These are phyloP conservation scores for Phytophthora pisi DNA, from an alignment of 352 stramenopile species.

Conservation along the genomic window DNA sequence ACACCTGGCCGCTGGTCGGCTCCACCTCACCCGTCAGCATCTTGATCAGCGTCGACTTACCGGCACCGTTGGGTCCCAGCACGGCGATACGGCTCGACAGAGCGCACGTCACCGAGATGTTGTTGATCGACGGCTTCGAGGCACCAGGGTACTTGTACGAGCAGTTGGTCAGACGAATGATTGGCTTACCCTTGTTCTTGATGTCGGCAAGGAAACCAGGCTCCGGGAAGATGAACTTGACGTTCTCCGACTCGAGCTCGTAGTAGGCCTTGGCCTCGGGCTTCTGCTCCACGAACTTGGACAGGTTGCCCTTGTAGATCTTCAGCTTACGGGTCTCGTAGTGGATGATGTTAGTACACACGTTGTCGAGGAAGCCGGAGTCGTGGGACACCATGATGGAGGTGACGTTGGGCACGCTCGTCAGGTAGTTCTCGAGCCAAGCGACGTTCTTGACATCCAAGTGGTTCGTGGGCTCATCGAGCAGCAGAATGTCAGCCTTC, in stretches of 20 bases:
- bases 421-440: constrained; percentile 94
- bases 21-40: constrained; percentile 89
- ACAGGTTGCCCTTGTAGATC: constrained; percentile 90
- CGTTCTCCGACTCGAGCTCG: constrained; percentile 82
- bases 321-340: constrained; percentile 95
- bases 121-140: constrained; percentile 83
- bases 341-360: constrained; percentile 98
- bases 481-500: constrained; percentile 95
- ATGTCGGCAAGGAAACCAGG: constrained; percentile 90
- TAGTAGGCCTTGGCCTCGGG: constrained; percentile 91
- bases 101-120: constrained; percentile 81
- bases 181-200: constrained; percentile 92
- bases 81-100: constrained; percentile 83
- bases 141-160: constrained; percentile 85
- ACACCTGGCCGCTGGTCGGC: constrained; percentile 71
- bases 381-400: constrained; percentile 97
- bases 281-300: constrained; percentile 85
- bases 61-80: constrained; percentile 92
- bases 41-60: constrained; percentile 97
- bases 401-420: constrained; percentile 88
- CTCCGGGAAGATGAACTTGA: constrained; percentile 90
- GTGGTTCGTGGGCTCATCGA: constrained; percentile 97
- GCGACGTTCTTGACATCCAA: constrained; percentile 94
- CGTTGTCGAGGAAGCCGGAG: constrained; percentile 97
- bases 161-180: constrained; percentile 89